These are phyloP conservation scores for Fomitopsis schrenkii DNA, from an alignment of 1,284 basidiomycete species.

Conservation along the genomic window DNA sequence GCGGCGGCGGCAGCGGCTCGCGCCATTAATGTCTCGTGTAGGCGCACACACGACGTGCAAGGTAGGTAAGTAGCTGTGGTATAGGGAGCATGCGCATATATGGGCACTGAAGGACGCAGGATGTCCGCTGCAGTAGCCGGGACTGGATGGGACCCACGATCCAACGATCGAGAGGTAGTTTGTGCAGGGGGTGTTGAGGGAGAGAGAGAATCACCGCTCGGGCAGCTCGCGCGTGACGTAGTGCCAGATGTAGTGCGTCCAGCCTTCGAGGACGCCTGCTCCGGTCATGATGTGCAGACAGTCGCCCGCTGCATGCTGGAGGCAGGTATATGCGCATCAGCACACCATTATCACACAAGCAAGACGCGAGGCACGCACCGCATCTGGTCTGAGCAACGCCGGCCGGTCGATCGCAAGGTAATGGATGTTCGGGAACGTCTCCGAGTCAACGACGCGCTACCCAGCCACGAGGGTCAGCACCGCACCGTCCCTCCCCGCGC, in stretches of 20 bases:
- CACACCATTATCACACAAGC: neutral
- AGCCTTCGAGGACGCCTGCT: constrained; percentile 64
- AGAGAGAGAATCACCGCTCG: constrained; percentile 10
- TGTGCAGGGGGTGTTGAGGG: neutral
- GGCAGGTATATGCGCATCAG: constrained; percentile 1
- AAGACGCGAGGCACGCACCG: constrained; percentile 35
- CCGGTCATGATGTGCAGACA: constrained; percentile 65
- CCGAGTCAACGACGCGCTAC: constrained; percentile 36
- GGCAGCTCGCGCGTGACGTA: constrained; percentile 41
- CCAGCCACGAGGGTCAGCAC: neutral
- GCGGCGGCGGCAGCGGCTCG: neutral
- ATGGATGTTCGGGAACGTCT: constrained; percentile 47
- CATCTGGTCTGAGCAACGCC: constrained; percentile 56
- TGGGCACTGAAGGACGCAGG: too few species aligned
- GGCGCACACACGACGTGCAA: too few species aligned
- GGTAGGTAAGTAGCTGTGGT: too few species aligned
- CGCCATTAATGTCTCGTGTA: neutral
- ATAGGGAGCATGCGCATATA: too few species aligned
- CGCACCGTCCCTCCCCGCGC: neutral
- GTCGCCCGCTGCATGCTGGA: constrained; percentile 52
- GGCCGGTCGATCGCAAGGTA: constrained; percentile 58
- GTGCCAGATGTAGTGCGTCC: constrained; percentile 68
- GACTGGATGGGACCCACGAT: too few species aligned
- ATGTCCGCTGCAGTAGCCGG: too few species aligned
- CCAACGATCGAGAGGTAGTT: too few species aligned